Conservation (phyloP, 805 yeast species). For the Yamadazyma phyllophila region DNA sequence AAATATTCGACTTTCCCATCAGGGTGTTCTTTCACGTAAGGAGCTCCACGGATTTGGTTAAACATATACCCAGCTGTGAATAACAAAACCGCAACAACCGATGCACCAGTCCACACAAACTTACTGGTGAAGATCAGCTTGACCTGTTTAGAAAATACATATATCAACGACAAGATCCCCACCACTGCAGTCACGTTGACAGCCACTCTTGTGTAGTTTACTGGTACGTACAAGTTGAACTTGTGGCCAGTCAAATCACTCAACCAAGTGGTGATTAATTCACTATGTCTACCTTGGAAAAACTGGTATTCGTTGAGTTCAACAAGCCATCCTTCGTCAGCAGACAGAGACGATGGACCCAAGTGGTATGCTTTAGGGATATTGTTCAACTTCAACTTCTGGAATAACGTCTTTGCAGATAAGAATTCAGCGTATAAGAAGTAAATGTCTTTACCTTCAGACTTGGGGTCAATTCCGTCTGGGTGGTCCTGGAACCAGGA, state of each 20-base stretch:
- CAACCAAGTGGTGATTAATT: constrained; percentile 38
- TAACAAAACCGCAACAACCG: constrained; percentile 62
- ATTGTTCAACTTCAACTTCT: constrained; percentile 53
- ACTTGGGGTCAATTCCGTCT: constrained; percentile 24
- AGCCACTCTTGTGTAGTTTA: constrained; percentile 40
- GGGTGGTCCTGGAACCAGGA: constrained; percentile 60
- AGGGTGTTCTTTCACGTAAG: constrained; percentile 50
- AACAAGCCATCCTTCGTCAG: constrained; percentile 25
- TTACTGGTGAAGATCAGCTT: constrained; percentile 45
- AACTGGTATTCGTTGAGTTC: constrained; percentile 45
- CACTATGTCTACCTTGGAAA: constrained; percentile 42
- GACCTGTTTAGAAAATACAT: constrained; percentile 24
- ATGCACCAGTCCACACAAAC: constrained; percentile 68
- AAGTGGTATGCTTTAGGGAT: constrained; percentile 78
- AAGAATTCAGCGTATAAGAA: constrained; percentile 75
- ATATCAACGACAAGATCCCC: constrained; percentile 23
- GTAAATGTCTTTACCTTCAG: constrained; percentile 41
- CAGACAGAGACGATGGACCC: constrained; percentile 45
- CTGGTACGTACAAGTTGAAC: constrained; percentile 38
- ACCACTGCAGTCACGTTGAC: constrained; percentile 29
- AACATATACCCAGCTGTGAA: constrained; percentile 92
- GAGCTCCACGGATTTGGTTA: constrained; percentile 76
- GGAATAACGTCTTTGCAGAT: constrained; percentile 53
- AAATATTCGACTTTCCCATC: constrained; percentile 40
- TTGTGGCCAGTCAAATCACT: constrained; percentile 28